Base-by-base conservation (phyloP, 208 protist genomes). In the Kentomonas sorsogonicus region DNA sequence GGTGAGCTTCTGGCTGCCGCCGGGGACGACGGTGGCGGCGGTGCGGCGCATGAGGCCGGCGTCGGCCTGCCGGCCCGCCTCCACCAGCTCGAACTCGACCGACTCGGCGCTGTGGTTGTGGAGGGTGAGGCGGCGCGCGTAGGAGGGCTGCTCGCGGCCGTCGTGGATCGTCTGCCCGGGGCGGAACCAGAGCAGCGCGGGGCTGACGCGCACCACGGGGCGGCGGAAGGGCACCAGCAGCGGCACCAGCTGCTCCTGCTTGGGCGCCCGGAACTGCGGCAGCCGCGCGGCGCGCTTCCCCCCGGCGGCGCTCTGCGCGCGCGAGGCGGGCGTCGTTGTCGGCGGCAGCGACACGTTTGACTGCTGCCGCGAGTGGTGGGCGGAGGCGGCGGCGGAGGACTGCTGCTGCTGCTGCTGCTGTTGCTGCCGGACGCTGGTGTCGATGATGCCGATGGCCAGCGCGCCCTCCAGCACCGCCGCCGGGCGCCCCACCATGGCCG, bases 101-200 rank as follows among this genome's bases (percentile, higher is more conserved):
- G 65, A 25, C 23, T 57, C 69, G 25, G 71, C 23, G 22, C 69
- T 65, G 22, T 58, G 59, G 63, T 87, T 94, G 68, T 69, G 58
- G 43, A 91, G 59, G 20, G 62, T 71, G 47, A 94, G 53, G 25
- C 50, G 70, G 40, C 87, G 88, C 26, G 63, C 44, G 57, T 89
- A 85, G 11, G 59, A 48, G 25, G 76, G 79, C 66, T 94, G 88
- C 22, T 41, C 73, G 31, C 84, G 72, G 43, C 88, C 88, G 50
- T 94, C 88, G 68, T 89, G 83, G 29, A 73, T 53, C 29, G 59
- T 55, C 61, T 91, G 82, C n/a, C 84, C 82, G 0, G 84, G 88
- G 46, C 62, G 65, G 63, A 94, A 94, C 77, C 81, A 89, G 20
- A 89, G 50, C n/a, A 69, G 48, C 30, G 68, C 60, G 9, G 82